Base-by-base conservation (phyloP, 2,329 filamentous ascomycete genomes). In the Epichloe typhina region DNA sequence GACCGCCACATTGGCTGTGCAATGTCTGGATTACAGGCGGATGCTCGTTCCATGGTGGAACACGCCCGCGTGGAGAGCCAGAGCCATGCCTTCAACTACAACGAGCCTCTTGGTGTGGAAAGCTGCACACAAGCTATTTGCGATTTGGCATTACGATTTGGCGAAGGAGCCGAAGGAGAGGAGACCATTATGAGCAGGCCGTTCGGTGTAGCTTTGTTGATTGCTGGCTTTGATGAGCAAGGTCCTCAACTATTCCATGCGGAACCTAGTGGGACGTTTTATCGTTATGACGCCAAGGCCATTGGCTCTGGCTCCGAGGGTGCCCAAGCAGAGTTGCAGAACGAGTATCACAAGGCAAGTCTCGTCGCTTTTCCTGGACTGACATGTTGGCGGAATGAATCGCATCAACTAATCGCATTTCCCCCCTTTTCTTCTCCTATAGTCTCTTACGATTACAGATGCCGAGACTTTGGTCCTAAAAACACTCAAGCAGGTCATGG, bases 401-500 rank as follows among this genome's bases (percentile, higher is more conserved):
- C 21, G 12, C n/a, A 45, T 7, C 42, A 37, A 37, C 40, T 26
- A 48, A 17, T 11, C 11, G 1, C 6, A 13, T 23, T n/a, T n/a
- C 12, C 6, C 15, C 38, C 38, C 8, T 11, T 19, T 33, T 45
- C 7, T 7, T 11, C 8, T 9, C 7, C 19, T 39, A 13, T n/a
- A 85, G 80, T 97, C 91, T 52, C 78, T 98, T 56, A 95, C 90
- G 41, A 83, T 98, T 55, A 75, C 79, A 52, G 93, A 98, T 66
- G 93, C 93, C 52, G 93, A 98, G 74, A 93, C 90, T 3, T 74
- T 98, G 58, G 90, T 95, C 48, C 76, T 98, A 64, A 97, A 97
- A 81, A 98, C 93, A 38, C 71, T 98, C 68, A 98, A 97, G 79
- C 93, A 98, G 73, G 93, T 98, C 60, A 98, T 98, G 93, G 93